A percentile compares a stretch with the other conserved stretches of the same genome.
Evolutionary conservation across 176 grass and related monocot species (phyloP).

Genomic region (Microstegium vimineum): DNA sequence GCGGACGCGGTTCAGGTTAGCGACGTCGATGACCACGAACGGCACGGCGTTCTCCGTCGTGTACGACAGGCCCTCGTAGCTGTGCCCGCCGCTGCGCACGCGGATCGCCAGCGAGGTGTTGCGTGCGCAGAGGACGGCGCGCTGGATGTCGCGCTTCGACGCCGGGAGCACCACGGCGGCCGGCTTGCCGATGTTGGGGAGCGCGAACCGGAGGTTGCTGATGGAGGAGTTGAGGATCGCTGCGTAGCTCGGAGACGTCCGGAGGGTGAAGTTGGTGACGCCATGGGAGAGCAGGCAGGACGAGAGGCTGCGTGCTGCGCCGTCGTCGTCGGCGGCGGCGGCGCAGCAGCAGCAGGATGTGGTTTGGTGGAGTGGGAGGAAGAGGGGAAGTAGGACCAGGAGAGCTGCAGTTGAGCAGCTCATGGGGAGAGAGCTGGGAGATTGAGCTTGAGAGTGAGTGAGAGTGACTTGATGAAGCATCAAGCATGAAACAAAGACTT

Average conservation of each 20-base stretch:
- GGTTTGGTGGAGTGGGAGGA: neutral
- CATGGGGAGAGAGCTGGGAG: neutral
- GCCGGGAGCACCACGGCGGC: constrained; percentile 39
- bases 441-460: neutral
- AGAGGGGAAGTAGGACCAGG: neutral
- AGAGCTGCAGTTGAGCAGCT: neutral
- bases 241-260: constrained; percentile 18
- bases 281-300: constrained; percentile 45
- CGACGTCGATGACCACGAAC: constrained; percentile 55
- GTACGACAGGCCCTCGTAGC: constrained; percentile 80
- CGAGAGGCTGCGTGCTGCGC: neutral
- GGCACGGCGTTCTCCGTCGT: constrained; percentile 27
- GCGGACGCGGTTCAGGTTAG: constrained; percentile 30
- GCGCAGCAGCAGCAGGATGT: neutral
- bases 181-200: constrained; percentile 29
- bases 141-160: constrained; percentile 17
- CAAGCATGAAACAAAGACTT: neutral
- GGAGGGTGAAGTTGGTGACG: constrained; percentile 47
- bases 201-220: constrained; percentile 53
- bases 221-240: constrained; percentile 53
- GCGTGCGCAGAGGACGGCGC: constrained; percentile 28
- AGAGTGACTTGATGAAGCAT: neutral
- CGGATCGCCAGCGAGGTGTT: constrained; percentile 33
- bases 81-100: constrained; percentile 60
- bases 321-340: neutral